These are phyloP conservation scores for Neurospora sp. DNA, from an alignment of 2,329 filamentous ascomycete genomes.

Conservation along the genomic window DNA sequence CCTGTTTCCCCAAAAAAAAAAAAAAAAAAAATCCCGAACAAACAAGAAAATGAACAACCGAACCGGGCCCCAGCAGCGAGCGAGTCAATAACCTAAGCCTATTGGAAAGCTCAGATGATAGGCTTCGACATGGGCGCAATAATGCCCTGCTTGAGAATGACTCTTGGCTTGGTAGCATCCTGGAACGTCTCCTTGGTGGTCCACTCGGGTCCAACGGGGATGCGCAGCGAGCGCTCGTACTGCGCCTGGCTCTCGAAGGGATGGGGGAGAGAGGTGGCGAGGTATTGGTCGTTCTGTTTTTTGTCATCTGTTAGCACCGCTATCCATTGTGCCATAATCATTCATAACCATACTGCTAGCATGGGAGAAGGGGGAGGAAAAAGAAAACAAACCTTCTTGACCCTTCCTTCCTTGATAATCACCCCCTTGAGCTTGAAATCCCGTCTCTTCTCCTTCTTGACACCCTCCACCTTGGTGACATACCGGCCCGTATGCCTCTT, in stretches of 20 bases:
- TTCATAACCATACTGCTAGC: no score
- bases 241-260: conserved; percentile 80
- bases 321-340: no score
- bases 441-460: conserved; percentile 67
- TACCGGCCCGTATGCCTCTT: conserved; percentile 53
- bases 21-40: no score
- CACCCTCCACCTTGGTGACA: conserved; percentile 57
- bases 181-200: conserved; percentile 94
- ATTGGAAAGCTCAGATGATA: conserved; percentile 12
- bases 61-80: no score
- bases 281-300: conserved; percentile 67
- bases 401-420: conserved; percentile 83
- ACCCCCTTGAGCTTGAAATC: conserved; percentile 76
- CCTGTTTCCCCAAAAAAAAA: no score
- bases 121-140: conserved; percentile 84
- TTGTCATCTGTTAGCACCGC: conserved; percentile 8
- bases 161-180: conserved; percentile 74
- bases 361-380: no score
- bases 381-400: conserved; percentile 60
- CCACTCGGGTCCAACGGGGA: conserved; percentile 92
- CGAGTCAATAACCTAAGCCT: no score
- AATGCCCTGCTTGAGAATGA: conserved; percentile 84
- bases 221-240: conserved; percentile 78
- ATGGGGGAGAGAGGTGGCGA: conserved; percentile 75
- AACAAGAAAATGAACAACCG: no score